Percentiles rank a stretch among this genome's conserved stretches.
Evolutionary conservation across 2,329 filamentous ascomycete species (phyloP).

Genomic region (Alternaria arbusti): DNA sequence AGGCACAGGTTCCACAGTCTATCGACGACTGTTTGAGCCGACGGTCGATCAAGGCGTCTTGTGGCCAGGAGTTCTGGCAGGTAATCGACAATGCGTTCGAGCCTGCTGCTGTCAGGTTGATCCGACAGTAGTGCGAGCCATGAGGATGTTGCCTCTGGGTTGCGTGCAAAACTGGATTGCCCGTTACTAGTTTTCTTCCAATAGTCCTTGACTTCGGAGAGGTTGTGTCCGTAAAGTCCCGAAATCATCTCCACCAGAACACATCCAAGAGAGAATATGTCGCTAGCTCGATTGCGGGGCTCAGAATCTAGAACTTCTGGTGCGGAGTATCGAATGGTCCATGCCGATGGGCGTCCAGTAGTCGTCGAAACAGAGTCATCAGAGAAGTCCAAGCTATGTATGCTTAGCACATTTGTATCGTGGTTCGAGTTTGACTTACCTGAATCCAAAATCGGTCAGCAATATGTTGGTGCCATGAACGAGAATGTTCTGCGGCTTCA

Average conservation of each 20-base stretch:
- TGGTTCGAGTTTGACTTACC: too few species aligned
- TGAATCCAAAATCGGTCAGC: background rate
- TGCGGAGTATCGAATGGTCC: background rate
- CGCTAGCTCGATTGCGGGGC: background rate
- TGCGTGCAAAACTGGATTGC: background rate
- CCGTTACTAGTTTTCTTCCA: background rate
- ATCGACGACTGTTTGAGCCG: background rate
- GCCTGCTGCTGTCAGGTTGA: background rate
- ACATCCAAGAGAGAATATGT: background rate
- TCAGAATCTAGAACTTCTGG: background rate
- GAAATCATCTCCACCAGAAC: background rate
- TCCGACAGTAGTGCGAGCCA: background rate
- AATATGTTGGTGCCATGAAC: background rate
- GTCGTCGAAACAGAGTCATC: background rate
- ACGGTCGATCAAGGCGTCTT: background rate
- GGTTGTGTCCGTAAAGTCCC: background rate
- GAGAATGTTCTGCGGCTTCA: background rate
- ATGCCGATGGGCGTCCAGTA: background rate
- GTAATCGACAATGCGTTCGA: background rate
- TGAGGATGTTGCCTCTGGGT: background rate
- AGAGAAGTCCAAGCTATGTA: background rate
- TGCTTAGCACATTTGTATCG: background rate
- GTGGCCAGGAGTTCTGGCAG: background rate
- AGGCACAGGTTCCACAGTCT: fast-evolving
- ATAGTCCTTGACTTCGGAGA: background rate